Conservation (phyloP, 2,329 filamentous ascomycete species). For the Sporothrix sp. region DNA sequence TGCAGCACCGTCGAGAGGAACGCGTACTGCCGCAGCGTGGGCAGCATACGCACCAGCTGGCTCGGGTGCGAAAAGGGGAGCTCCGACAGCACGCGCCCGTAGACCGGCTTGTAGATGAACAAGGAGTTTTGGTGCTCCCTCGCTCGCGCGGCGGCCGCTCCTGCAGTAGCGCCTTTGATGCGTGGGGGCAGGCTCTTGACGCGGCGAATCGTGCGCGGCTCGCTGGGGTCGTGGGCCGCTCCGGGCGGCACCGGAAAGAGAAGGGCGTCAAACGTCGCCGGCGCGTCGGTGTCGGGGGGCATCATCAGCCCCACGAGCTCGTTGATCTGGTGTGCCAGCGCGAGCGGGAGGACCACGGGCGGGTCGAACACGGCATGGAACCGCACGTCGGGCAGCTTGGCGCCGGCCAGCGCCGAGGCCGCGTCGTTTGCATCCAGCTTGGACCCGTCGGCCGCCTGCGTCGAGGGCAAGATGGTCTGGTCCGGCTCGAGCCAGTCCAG, state of each 20-base stretch:
- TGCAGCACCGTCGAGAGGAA: constrained; percentile 56
- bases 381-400: constrained; percentile 58
- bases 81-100: constrained; percentile 54
- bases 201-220: constrained; percentile 45
- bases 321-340: constrained; percentile 53
- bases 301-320: constrained; percentile 42
- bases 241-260: constrained; percentile 45
- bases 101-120: constrained; percentile 63
- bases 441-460: constrained; percentile 9
- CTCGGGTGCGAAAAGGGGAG: constrained; percentile 70
- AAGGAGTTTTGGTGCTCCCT: constrained; percentile 41
- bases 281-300: constrained; percentile 30
- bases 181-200: constrained; percentile 36
- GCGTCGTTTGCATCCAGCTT: constrained; percentile 14
- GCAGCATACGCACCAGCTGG: constrained; percentile 65
- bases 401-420: constrained; percentile 30
- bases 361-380: constrained; percentile 69
- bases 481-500: constrained; percentile 67
- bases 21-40: constrained; percentile 64
- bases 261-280: constrained; percentile 47
- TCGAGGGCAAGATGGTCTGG: constrained; percentile 28
- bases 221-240: constrained; percentile 44
- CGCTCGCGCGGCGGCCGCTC: not conserved
- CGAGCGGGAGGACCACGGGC: constrained; percentile 58
- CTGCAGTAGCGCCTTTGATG: not conserved